Base-by-base conservation (phyloP, 2,329 filamentous ascomycete genomes). In the Thielaviopsis euricoi region DNA sequence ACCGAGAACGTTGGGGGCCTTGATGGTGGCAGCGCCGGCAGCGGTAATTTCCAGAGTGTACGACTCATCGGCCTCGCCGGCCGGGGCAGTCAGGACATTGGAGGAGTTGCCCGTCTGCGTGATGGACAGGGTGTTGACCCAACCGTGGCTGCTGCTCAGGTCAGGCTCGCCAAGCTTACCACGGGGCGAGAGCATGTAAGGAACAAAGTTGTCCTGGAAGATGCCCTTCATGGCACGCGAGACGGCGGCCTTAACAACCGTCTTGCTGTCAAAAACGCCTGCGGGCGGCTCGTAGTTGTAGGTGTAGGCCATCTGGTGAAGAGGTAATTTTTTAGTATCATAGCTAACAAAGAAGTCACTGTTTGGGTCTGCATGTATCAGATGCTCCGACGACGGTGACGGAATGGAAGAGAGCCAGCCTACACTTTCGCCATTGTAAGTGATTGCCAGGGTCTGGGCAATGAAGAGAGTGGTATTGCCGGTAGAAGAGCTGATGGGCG, bases 111-210 rank as follows among this genome's bases (percentile, higher is more conserved):
- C 69, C 5, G 77, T 82, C 66, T 89, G 81, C 15, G 73, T 73
- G 62, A 93, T 81, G 19, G 72, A 67, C 52, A 93, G 74, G n/a
- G 71, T 74, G 50, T 70, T 76, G 64, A 93, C 74, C 62, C 71
- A 77, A 26, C 49, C 49, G 22, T 59, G 46, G 22, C 33, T 25
- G 3, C 67, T 74, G 64, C 76, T 73, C 55, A 64, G 63, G 25
- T 61, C 63, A 0, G 88, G 87, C 68, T 91, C 86, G 62, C 81
- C 85, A 48, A 78, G 65, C 58, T 78, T 76, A 63, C 82, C 76
- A 37, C 84, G 79, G 23, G 78, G 75, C 62, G 85, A 77, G 58
- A 93, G 79, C 71, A 84, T 89, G 87, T 87, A 93, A 0, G 88
- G 87, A 17, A 88, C 78, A 61, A 90, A 82, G 63, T 79, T 81